Percentiles rank a stretch among this genome's conserved stretches.
Evolutionary conservation across 495 filamentous ascomycete genomes (phyloP).

Genomic region (Talaromyces liani): DNA sequence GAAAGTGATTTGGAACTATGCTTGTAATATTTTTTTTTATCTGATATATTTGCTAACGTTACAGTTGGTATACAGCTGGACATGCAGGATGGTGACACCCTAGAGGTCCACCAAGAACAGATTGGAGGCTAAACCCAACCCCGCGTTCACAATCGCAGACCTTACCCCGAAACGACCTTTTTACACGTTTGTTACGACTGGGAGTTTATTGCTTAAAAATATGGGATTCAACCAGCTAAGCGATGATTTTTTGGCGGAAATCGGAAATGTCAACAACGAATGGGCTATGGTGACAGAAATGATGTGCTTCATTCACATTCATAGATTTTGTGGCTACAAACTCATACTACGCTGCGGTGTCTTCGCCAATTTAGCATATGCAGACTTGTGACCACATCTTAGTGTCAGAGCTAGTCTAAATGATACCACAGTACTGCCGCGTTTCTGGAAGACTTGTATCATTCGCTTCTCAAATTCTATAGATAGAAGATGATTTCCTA

Average conservation of each 20-base stretch:
- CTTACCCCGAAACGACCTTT: not conserved
- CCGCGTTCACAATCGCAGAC: not conserved
- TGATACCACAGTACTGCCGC: not conserved
- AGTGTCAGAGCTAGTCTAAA: not conserved
- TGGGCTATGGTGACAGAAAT: not conserved
- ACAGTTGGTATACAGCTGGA: conserved; percentile 57
- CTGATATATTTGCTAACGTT: conserved; percentile 11
- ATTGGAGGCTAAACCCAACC: conserved; percentile 58
- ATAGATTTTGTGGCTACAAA: not conserved
- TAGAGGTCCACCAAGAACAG: conserved; percentile 98
- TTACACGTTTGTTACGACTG: not conserved
- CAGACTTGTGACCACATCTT: not conserved
- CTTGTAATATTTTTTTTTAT: not conserved
- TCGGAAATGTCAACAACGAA: not conserved
- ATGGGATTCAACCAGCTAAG: not conserved
- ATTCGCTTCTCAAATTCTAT: conserved; percentile 2
- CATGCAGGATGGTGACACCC: conserved; percentile 92
- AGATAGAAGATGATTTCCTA: conserved; percentile 10
- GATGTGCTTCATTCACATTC: not conserved
- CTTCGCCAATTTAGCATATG: not conserved
- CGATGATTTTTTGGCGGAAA: not conserved
- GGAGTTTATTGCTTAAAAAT: not conserved
- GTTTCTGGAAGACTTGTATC: not conserved
- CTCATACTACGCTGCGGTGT: not conserved
- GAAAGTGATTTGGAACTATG: not conserved